These are phyloP conservation scores for Mrakia blollopis DNA, from an alignment of 768 basidiomycete species.

Conservation along the genomic window DNA sequence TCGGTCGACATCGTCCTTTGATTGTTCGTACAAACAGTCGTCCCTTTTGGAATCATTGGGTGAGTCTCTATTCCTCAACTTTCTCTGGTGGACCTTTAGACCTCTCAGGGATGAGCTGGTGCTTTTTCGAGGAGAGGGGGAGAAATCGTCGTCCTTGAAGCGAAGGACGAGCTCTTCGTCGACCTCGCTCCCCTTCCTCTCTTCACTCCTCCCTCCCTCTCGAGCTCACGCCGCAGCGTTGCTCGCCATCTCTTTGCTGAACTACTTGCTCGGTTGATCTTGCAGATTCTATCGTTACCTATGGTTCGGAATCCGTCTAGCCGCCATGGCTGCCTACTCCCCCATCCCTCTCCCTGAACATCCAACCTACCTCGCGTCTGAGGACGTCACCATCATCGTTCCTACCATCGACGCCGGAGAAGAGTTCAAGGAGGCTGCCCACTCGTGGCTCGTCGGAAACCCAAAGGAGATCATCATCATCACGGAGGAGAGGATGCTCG, in stretches of 20 bases:
- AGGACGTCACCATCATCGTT: slow-evolving; percentile 94
- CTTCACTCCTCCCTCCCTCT: not conserved
- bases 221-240: not conserved
- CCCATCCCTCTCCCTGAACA: slow-evolving; percentile 86
- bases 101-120: slow-evolving; percentile 44
- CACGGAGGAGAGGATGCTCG: slow-evolving; percentile 83
- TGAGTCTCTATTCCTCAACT: slow-evolving; percentile 26
- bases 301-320: slow-evolving; percentile 81
- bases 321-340: slow-evolving; percentile 71
- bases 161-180: not conserved
- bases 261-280: not conserved
- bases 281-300: slow-evolving; percentile 85
- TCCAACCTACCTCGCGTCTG: slow-evolving; percentile 80
- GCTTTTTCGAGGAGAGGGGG: slow-evolving; percentile 11
- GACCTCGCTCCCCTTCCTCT: slow-evolving; percentile 52
- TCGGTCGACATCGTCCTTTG: slow-evolving; percentile 27
- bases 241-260: slow-evolving; percentile 20
- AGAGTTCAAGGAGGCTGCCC: slow-evolving; percentile 88
- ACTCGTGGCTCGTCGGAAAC: slow-evolving; percentile 85
- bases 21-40: slow-evolving; percentile 52
- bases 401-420: slow-evolving; percentile 94
- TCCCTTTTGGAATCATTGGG: slow-evolving; percentile 46
- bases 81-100: not conserved
- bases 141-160: not conserved
- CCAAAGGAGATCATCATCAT: slow-evolving; percentile 77